Percentiles rank a stretch among this genome's conserved stretches.
Evolutionary conservation across 2,329 filamentous ascomycete species (phyloP).

Genomic region (Penicillium fuscoglaucum): DNA sequence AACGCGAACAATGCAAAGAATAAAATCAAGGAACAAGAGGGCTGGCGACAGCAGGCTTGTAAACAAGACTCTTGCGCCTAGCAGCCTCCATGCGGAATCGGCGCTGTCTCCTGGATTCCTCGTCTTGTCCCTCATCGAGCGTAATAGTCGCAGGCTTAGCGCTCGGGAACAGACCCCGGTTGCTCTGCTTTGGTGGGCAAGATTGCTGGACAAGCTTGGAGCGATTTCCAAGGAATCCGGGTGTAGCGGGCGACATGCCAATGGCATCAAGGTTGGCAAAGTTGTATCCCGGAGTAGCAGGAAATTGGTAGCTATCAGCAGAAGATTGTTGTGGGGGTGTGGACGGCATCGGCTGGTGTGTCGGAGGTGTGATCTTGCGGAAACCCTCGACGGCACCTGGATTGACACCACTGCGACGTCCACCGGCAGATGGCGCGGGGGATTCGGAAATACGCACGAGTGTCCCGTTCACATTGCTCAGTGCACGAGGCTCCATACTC

Average conservation of each 20-base stretch:
- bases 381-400: constrained; percentile 35
- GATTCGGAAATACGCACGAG: constrained; percentile 47
- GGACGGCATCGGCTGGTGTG: constrained; percentile 17
- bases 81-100: constrained; percentile 68
- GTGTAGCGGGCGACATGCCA: constrained; percentile 48
- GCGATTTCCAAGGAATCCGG: constrained; percentile 48
- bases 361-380: constrained; percentile 37
- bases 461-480: constrained; percentile 68
- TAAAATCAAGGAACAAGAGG: constrained; percentile 57
- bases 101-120: constrained; percentile 45
- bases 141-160: constrained; percentile 4
- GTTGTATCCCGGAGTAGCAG: constrained; percentile 37
- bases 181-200: constrained; percentile 55
- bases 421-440: constrained; percentile 29
- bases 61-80: constrained; percentile 74
- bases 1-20: constrained; percentile 7
- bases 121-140: constrained; percentile 25
- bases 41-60: constrained; percentile 72
- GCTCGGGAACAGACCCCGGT: constrained; percentile 43
- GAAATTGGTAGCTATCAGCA: constrained; percentile 26
- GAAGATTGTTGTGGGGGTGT: constrained; percentile 19
- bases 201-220: constrained; percentile 52
- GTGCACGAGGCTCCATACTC: constrained; percentile 74
- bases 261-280: constrained; percentile 41
- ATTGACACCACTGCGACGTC: constrained; percentile 33